phyloP scores from a whole-genome alignment of 1,284 basidiomycete species.

The Heterobasidion parviporum region DNA sequence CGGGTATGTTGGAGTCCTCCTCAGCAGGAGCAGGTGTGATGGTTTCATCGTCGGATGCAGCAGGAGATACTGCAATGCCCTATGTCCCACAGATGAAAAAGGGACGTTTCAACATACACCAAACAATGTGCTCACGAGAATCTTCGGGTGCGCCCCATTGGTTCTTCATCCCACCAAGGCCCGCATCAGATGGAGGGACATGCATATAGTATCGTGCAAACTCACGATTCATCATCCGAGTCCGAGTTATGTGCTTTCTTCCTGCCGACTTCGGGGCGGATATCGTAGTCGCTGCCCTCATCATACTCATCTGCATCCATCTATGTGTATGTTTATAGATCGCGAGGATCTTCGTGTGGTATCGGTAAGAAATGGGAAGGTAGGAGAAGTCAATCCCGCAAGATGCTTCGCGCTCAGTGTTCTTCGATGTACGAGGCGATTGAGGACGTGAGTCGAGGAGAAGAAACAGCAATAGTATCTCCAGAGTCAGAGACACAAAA shows the following conservation, averaged over 20 bases:
- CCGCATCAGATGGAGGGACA: background rate
- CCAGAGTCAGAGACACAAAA: no score
- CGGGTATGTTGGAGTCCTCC: background rate
- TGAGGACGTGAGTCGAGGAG: no score
- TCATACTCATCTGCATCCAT: background rate
- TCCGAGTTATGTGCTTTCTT: background rate
- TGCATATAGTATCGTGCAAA: background rate
- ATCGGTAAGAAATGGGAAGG: background rate
- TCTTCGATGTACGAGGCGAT: no score
- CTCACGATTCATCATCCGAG: slow-evolving; percentile 10
- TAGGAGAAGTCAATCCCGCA: no score
- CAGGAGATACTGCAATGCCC: background rate
- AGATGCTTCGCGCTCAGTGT: no score
- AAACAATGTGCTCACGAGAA: background rate
- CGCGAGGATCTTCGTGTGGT: no score
- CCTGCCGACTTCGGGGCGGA: slow-evolving; percentile 8
- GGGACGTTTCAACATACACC: background rate
- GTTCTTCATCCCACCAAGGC: background rate
- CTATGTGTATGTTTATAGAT: no score
- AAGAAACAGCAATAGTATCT: no score
- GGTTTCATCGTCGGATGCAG: background rate
- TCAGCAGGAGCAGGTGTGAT: background rate
- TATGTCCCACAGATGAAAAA: background rate
- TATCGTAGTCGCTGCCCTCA: slow-evolving; percentile 9
- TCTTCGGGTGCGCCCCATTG: background rate